Conservation (phyloP, 2,329 filamentous ascomycete species). For the Helicocarpus griseus region DNA sequence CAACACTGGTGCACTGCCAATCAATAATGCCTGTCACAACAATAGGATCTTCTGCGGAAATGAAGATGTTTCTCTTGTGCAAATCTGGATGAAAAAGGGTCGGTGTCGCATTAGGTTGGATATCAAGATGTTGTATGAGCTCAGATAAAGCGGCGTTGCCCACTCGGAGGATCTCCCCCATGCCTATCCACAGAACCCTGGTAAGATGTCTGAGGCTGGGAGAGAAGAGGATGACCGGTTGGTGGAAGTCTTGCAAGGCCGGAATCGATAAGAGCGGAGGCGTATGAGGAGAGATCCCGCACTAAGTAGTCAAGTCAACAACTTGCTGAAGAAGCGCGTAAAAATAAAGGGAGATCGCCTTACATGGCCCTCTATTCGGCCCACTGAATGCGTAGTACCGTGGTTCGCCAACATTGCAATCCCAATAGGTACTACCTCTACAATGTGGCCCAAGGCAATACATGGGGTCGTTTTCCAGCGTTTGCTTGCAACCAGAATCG, state of each 20-base stretch:
- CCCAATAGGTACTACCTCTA: slow-evolving; percentile 13
- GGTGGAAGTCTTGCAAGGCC: slow-evolving; percentile 28
- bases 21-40: slow-evolving; percentile 32
- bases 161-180: slow-evolving; percentile 21
- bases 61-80: slow-evolving; percentile 35
- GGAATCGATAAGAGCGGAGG: slow-evolving; percentile 29
- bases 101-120: slow-evolving; percentile 21
- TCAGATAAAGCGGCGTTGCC: slow-evolving; percentile 21
- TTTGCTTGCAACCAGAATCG: slow-evolving; percentile 8
- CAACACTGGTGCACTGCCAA: slow-evolving; percentile 33
- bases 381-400: slow-evolving; percentile 25
- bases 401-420: slow-evolving; percentile 17
- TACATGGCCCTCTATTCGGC: slow-evolving; percentile 33
- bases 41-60: slow-evolving; percentile 30
- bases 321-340: background rate
- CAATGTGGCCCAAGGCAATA: slow-evolving; percentile 14
- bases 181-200: slow-evolving; percentile 28
- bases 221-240: slow-evolving; percentile 3
- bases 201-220: slow-evolving; percentile 21
- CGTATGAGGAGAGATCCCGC: slow-evolving; percentile 24
- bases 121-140: slow-evolving; percentile 19
- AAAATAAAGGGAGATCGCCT: slow-evolving; percentile 13
- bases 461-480: slow-evolving; percentile 7
- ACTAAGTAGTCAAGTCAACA: slow-evolving; percentile 20
- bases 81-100: slow-evolving; percentile 33